Base-by-base conservation (phyloP, 2,329 filamentous ascomycete genomes). In the Epicoccum nigrum region DNA sequence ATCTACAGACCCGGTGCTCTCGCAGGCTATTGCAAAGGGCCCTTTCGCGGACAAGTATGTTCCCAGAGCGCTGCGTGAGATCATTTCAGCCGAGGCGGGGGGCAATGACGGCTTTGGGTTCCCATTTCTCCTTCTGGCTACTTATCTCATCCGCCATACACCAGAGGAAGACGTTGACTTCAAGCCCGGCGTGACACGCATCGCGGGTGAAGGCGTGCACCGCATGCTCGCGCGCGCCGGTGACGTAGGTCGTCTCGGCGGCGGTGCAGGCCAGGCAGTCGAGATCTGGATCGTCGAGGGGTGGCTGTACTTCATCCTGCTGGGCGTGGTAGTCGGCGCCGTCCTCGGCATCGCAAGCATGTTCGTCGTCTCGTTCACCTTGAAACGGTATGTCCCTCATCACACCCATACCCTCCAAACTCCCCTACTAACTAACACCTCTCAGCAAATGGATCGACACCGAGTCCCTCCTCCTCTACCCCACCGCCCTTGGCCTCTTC, bases 1-100 rank as follows among this genome's bases (percentile, higher is more conserved):
- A 3, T 84, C 79, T 48, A 86, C 83, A 0, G 84, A 86, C 53
- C 83, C 83, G 0, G 76, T 86, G n/a, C 72, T 86, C 4, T 85
- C 83, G 0, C 83, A 86, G 59, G 82, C 83, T 20, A 78, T 86
- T 13, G 84, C 83, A 15, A 86, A 86, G 63, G 83, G 83, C 0
- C 81, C 82, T 0, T 86, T 87, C 57, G 77, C 84, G 0, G 83
- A 86, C 59, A 85, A 84, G 52, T 86, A 80, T 51, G 83, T 86
- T 2, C 75, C 79, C 8, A 77, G 83, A 1, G 75, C 79, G 3
- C 72, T 86, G 4, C 78, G 83, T 21, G 82, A 86, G 56, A 81
- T 86, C 49, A 86, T 86, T 16, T 85, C 83, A 0, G 78, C 83
- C 1, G 84, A 86, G 55, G 83, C 82, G 3, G 84, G 84, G 6